Conservation (phyloP, 2,329 filamentous ascomycete species). For the Xylariaceae sp. region DNA sequence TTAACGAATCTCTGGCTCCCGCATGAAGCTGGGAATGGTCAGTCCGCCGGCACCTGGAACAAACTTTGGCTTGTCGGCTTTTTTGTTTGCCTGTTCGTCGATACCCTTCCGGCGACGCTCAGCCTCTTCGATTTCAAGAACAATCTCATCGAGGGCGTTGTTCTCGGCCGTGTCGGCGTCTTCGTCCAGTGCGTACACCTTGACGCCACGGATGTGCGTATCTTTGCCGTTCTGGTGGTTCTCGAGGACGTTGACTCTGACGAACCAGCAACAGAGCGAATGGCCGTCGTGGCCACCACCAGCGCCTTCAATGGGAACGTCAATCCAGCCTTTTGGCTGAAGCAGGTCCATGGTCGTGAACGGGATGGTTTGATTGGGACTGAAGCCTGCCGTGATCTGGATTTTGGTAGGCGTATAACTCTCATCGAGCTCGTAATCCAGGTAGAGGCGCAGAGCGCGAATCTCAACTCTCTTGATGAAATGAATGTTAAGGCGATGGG, state of each 20-base stretch:
- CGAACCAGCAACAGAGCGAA: conserved; percentile 78
- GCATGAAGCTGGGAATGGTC: conserved; percentile 37
- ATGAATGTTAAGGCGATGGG: conserved; percentile 76
- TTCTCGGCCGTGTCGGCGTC: conserved; percentile 37
- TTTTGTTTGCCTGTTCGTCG: conserved; percentile 30
- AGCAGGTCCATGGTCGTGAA: conserved; percentile 76
- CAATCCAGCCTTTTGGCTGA: conserved; percentile 83
- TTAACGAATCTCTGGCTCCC: conserved; percentile 40
- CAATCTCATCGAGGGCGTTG: conserved; percentile 35
- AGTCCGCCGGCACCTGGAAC: conserved; percentile 33
- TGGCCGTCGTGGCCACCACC: conserved; percentile 61
- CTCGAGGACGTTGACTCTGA: conserved; percentile 86
- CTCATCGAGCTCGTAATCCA: conserved; percentile 91
- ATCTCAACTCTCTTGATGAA: conserved; percentile 80
- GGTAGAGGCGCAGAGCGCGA: conserved; percentile 70
- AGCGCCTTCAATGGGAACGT: conserved; percentile 59
- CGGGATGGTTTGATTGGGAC: conserved; percentile 84
- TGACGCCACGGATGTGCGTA: conserved; percentile 90
- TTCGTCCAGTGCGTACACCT: conserved; percentile 65
- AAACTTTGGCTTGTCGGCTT: conserved; percentile 29
- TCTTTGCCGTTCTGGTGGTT: conserved; percentile 99
- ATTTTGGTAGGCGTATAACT: conserved; percentile 96
- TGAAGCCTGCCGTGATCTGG: conserved; percentile 80
- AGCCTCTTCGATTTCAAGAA: conserved; percentile 31
- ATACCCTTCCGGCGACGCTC: conserved; percentile 27